Evolutionary conservation across 2,329 filamentous ascomycete genomes (phyloP), one percentile per base, ranked within the genome.

Genomic region (Chaetomiaceae sp.): DNA sequence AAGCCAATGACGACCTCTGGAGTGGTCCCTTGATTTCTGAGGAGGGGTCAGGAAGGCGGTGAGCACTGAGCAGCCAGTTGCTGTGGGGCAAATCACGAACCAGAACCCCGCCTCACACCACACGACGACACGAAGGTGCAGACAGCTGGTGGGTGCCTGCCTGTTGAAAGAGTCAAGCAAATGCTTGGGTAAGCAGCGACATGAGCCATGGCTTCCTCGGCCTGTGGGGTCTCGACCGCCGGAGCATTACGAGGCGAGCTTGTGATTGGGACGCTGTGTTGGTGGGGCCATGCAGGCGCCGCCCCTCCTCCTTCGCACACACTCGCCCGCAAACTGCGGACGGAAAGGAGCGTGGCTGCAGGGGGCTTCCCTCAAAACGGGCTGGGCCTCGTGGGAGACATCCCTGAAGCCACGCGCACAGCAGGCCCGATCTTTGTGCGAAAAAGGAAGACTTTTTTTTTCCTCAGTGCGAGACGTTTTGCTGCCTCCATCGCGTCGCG

Each of bases 371-470:
- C 61, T 58, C 50, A 58, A 66, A 65, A 54, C 58, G 58, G 60
- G 10, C 45, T 56, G 62, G 60, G 60, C 48, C 49, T 55, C 56
- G 56, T 60, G 58, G 56, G 56, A 55, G 54, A 58, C 56, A 68
- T 68, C 65, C 66, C 63, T 68, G 65, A 62, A 63, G 66, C 66
- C 66, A 69, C 66, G 67, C 66, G 66, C 65, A 64, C 65, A 69
- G 68, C 66, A 62, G 55, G 63, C 58, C 59, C 10, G n/a, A n/a
- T n/a, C n/a, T n/a, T n/a, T n/a, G n/a, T n/a, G n/a, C n/a, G n/a
- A n/a, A n/a, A n/a, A 27, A 10, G 10, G 25, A 27, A 27, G 25
- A 27, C 25, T 27, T 27, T 27, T 27, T n/a, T n/a, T n/a, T n/a
- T n/a, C n/a, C n/a, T n/a, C n/a, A n/a, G n/a, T n/a, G n/a, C n/a